Percentiles rank a stretch among this genome's conserved stretches.
These are phyloP conservation scores for Trichoderma gamsii DNA, from an alignment of 495 filamentous ascomycete genomes.

Conservation along the genomic window DNA sequence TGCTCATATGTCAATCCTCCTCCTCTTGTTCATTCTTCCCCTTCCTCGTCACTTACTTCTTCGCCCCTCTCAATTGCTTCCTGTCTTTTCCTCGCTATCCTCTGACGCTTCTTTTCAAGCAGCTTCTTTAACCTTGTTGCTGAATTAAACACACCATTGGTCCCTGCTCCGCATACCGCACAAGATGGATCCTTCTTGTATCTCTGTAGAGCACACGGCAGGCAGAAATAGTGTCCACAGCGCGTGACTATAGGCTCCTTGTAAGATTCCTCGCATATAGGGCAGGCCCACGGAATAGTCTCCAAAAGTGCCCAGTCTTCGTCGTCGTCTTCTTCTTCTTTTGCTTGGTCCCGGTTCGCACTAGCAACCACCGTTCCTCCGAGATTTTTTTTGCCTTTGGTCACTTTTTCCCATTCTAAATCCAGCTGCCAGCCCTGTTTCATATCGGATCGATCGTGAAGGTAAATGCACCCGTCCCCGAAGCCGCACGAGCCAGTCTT, in stretches of 20 bases:
- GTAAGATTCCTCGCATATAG: conserved; percentile 82
- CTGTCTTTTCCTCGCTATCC: conserved; percentile 58
- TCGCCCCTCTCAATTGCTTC: conserved; percentile 67
- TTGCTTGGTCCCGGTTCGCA: conserved; percentile 43
- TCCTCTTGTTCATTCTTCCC: background rate
- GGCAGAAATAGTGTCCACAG: conserved; percentile 95
- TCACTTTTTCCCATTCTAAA: conserved; percentile 81
- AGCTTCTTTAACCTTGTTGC: conserved; percentile 78
- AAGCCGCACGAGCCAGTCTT: conserved; percentile 56
- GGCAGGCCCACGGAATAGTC: conserved; percentile 90
- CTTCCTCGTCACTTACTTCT: conserved; percentile 56
- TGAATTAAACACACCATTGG: conserved; percentile 82
- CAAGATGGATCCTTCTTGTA: conserved; percentile 76
- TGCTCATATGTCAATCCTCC: background rate
- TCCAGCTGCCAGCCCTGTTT: conserved; percentile 94
- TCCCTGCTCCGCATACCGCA: conserved; percentile 76
- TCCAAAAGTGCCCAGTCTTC: conserved; percentile 73
- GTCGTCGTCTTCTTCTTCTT: conserved; percentile 45
- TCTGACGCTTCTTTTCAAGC: conserved; percentile 75
- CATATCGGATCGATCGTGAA: conserved; percentile 82
- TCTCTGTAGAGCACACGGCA: conserved; percentile 74
- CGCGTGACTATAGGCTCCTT: conserved; percentile 78
- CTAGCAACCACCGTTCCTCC: conserved; percentile 58
- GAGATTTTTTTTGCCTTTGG: conserved; percentile 65
- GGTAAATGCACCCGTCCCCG: conserved; percentile 73